Conservation (phyloP, 371 early-diverging fungal species). For the Batkoa obscura region DNA sequence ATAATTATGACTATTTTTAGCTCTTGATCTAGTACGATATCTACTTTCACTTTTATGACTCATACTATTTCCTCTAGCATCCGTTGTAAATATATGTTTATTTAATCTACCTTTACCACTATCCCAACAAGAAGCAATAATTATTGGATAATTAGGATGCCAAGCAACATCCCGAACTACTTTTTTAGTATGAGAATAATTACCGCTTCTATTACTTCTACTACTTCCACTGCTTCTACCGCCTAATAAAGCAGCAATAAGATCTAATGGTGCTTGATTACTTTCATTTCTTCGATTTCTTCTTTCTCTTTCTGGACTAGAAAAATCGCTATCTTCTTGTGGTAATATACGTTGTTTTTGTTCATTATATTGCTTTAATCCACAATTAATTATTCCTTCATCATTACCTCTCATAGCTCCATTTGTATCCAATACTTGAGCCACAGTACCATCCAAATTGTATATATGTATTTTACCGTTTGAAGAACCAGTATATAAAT, state of each 20-base stretch:
- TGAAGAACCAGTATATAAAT: constrained; percentile 27
- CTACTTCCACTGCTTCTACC: too few species aligned
- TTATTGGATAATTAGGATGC: background rate
- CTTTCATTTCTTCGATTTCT: too few species aligned
- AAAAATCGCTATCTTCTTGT: background rate
- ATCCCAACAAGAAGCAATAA: constrained; percentile 2
- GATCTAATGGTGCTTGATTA: too few species aligned
- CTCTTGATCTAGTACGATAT: too few species aligned
- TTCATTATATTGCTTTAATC: background rate
- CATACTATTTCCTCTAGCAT: too few species aligned
- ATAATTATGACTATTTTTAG: too few species aligned
- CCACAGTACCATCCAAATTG: constrained; percentile 15
- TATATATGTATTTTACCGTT: constrained; percentile 29
- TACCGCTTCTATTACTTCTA: background rate
- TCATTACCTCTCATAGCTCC: constrained; percentile 9
- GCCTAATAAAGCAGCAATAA: background rate
- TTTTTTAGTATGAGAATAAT: background rate
- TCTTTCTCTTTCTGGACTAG: background rate
- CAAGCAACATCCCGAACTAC: constrained; percentile 3
- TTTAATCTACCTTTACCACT: background rate
- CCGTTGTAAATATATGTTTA: background rate
- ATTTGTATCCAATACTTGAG: constrained; percentile 11
- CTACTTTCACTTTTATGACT: too few species aligned
- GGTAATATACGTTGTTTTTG: too few species aligned
- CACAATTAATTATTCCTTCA: background rate